Evolutionary conservation across 108 stramenopile species (phyloP).

Genomic region (Nannochloropsis salina): DNA sequence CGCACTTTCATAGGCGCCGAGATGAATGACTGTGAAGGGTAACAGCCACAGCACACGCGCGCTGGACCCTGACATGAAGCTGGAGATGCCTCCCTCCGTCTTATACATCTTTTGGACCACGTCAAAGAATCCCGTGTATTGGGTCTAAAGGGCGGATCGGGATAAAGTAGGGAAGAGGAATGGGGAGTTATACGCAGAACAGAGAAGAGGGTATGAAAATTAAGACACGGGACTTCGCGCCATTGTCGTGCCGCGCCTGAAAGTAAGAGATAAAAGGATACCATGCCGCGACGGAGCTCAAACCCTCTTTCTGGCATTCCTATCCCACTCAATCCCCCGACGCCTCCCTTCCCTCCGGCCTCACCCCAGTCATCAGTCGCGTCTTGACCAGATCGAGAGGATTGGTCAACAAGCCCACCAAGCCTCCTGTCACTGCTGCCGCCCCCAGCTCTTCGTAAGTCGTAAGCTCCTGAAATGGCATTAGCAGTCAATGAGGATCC

Average conservation of each 20-base stretch:
- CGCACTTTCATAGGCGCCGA: slow-evolving; percentile 20
- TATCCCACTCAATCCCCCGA: neutral
- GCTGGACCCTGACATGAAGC: slow-evolving; percentile 47
- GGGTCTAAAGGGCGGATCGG: too few relatives aligned
- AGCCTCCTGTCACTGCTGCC: slow-evolving; percentile 53
- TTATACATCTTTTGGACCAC: neutral
- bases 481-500: neutral
- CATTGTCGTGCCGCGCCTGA: too few relatives aligned
- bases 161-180: too few relatives aligned
- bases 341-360: neutral
- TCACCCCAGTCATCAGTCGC: slow-evolving; percentile 46
- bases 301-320: neutral
- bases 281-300: too few relatives aligned
- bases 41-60: slow-evolving; percentile 57
- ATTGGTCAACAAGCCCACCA: slow-evolving; percentile 54
- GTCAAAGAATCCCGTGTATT: neutral
- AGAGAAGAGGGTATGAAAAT: too few relatives aligned
- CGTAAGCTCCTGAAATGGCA: neutral
- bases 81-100: slow-evolving; percentile 38
- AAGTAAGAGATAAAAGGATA: too few relatives aligned
- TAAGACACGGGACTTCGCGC: too few relatives aligned
- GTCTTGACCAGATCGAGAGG: slow-evolving; percentile 60
- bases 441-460: slow-evolving; percentile 48
- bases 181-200: too few relatives aligned
- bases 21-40: slow-evolving; percentile 57